Evolutionary conservation across 768 basidiomycete genomes (phyloP), one percentile per base, ranked within the genome.

Genomic region (Suillus tomentosus): DNA sequence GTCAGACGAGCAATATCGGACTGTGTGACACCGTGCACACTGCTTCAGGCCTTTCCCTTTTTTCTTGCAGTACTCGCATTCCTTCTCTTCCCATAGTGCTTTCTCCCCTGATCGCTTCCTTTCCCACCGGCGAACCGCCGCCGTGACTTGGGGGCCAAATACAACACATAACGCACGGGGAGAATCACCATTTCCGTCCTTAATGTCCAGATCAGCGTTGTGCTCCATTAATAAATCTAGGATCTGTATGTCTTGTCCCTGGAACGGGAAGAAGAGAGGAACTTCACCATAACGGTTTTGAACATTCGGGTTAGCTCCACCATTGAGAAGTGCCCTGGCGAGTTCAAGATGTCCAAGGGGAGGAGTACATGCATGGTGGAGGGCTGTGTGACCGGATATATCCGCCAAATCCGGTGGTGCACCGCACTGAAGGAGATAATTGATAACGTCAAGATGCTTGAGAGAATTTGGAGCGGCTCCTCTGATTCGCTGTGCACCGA

Each of bases 1-100:
- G 39, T 80, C 80, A 1, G 73, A 66, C 6, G 84, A 85, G 62
- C 87, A 88, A 65, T 88, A 88, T 27, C 81, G 72, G 5, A 75
- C 77, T 0, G 82, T 69, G 17, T 77, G 78, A 57, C 87, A 87
- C 36, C 74, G 73, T 3, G 72, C 65, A 60, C 86, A 86, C 58
- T 73, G 74, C 68, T 76, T 82, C 63, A 86, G 63, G 19, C 73
- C 65, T n/a, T 43, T 71, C 17, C 66, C 72, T 50, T 70, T 69
- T 31, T 67, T 67, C 60, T 67, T 71, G 62, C 81, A 83, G 4
- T 65, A 59, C 22, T 79, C 82, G 64, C 86, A 88, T 43, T 65
- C 70, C 67, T 82, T 64, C 67, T 78, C 80, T n/a, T 77, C 77
- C 67, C 73, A 70, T 14, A 78, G 81, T 0, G 75, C 80, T 47